Base-by-base conservation (phyloP, 2,329 filamentous ascomycete genomes). In the Coccinonectria pachysandricola region DNA sequence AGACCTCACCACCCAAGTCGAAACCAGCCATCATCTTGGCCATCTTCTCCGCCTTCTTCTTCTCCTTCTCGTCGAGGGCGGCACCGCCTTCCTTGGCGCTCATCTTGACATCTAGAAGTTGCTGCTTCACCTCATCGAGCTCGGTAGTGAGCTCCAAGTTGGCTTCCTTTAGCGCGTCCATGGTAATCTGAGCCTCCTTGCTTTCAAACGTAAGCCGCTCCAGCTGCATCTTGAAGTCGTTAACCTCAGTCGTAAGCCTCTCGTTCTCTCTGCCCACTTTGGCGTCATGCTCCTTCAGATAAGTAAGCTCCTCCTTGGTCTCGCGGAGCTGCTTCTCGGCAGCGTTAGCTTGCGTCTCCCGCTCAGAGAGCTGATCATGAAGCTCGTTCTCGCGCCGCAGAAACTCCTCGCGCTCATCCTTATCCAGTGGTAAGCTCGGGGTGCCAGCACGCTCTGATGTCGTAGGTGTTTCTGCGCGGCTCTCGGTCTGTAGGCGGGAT, bases 21-120 rank as follows among this genome's bases (percentile, higher is more conserved):
- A 98, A 96, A 4, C 88, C 86, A 32, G 91, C 91, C 88, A 98
- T 95, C 91, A 98, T 98, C 69, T 95, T 83, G 21, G 91, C 91
- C 91, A 98, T 98, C 60, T 92, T 91, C 62, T 98, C 91, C 1
- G 87, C 85, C 69, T 98, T 98, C 63, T 86, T 87, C 67, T 86
- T 88, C 60, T 96, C 92, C 68, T 98, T 98, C 59, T 96, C 91
- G 44, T 96, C 88, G 12, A 92, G 63, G 10, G 85, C 79, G 7
- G 86, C 86, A 22, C 75, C 86, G 2, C 82, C 88, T 60, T 96
- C 91, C 62, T 91, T 93, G 31, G 88, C 86, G 42, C 77, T 91
- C 82, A 96, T 95, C 63, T 88, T 88, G 23, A 91, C 86, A 53
- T 96, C 87, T 11, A 96, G 68, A 27, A 98, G 74, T 50, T 95